phyloP scores from a whole-genome alignment of 108 stramenopile species.

The Cyclotella distinguenda region DNA sequence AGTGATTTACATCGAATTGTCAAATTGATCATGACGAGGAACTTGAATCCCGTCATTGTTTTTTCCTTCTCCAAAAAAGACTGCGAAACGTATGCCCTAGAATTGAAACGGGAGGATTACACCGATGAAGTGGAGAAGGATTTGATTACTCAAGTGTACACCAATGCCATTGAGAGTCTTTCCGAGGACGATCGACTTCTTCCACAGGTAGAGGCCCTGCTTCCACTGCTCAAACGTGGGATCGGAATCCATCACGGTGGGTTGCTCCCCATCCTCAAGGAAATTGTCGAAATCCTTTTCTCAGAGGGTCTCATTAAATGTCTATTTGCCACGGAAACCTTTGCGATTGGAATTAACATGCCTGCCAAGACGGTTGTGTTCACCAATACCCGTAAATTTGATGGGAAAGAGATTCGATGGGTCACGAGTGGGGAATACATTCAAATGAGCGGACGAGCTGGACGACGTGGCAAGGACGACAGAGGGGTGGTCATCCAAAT shows the following conservation, averaged over 20 bases:
- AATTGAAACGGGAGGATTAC: constrained; percentile 90
- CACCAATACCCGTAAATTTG: constrained; percentile 96
- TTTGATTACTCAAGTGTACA: constrained; percentile 93
- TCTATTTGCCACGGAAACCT: constrained; percentile 99
- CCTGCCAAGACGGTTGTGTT: constrained; percentile 99
- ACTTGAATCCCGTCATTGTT: constrained; percentile 96
- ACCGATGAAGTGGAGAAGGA: constrained; percentile 97
- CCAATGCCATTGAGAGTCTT: constrained; percentile 94
- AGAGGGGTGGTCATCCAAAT: constrained; percentile 99
- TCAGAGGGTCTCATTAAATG: constrained; percentile 95
- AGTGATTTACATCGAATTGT: constrained; percentile 93
- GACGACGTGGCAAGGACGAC: constrained; percentile 98
- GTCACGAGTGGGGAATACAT: constrained; percentile 96
- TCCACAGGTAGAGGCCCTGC: constrained; percentile 92
- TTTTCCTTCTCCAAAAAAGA: constrained; percentile 99
- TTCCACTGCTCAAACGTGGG: constrained; percentile 96
- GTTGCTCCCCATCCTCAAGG: constrained; percentile 98
- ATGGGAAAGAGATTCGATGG: constrained; percentile 92
- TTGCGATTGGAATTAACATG: constrained; percentile 99
- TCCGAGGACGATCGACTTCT: constrained; percentile 94
- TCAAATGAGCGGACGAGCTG: constrained; percentile 98
- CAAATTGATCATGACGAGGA: constrained; percentile 91
- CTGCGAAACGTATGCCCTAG: constrained; percentile 90
- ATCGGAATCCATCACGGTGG: constrained; percentile 99
- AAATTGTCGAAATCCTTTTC: constrained; percentile 99